Conservation (phyloP, 2,329 filamentous ascomycete species). For the Eurotiales sp. region DNA sequence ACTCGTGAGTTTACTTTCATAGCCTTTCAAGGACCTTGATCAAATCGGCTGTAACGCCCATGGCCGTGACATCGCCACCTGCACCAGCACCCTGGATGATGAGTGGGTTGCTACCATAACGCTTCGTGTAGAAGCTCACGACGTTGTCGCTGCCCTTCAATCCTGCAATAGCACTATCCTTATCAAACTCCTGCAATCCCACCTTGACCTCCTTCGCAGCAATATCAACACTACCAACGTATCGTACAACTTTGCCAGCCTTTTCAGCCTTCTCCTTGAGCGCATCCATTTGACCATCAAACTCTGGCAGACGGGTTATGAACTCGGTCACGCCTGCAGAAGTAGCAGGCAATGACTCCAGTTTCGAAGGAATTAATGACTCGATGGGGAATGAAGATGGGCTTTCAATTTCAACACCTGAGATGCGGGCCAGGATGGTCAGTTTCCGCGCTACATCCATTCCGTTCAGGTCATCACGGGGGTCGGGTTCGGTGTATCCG, state of each 20-base stretch:
- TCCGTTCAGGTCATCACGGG: conserved; percentile 80
- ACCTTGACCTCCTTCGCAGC: conserved; percentile 80
- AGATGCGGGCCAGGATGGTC: conserved; percentile 85
- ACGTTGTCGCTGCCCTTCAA: conserved; percentile 98
- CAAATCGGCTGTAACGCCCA: conserved; percentile 93
- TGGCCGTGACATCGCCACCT: conserved; percentile 91
- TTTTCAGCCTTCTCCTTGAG: conserved; percentile 80
- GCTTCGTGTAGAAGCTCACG: conserved; percentile 95
- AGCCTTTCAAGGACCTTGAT: conserved; percentile 80
- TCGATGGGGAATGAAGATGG: conserved; percentile 91
- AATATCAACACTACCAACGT: conserved; percentile 90
- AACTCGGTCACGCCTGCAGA: conserved; percentile 70
- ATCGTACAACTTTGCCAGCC: conserved; percentile 87
- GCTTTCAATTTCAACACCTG: conserved; percentile 74
- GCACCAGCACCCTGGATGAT: conserved; percentile 94
- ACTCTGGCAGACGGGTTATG: conserved; percentile 71
- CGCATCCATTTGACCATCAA: conserved; percentile 85
- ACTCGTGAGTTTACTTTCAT: conserved; percentile 2
- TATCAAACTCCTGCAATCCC: conserved; percentile 83
- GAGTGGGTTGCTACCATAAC: conserved; percentile 85
- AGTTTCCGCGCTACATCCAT: conserved; percentile 92
- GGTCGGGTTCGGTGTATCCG: conserved; percentile 88
- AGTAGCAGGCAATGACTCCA: conserved; percentile 66
- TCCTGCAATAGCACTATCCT: conserved; percentile 84
- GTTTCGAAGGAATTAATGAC: conserved; percentile 82